These are phyloP conservation scores for Mikania micrantha DNA, from an alignment of 129 eudicot genomes.

Conservation along the genomic window DNA sequence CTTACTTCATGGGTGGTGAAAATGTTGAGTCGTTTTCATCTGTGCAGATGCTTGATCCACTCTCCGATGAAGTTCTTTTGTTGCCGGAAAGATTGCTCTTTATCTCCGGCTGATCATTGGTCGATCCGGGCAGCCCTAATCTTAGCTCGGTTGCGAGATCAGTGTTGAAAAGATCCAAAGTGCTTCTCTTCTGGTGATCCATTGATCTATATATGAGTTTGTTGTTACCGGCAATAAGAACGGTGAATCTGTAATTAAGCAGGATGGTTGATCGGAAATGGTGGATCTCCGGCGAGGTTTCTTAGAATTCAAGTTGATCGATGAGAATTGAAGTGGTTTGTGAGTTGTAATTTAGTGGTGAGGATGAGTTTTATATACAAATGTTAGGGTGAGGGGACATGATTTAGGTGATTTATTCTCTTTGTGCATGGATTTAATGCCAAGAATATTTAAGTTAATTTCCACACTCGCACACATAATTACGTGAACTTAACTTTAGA, in stretches of 20 bases:
- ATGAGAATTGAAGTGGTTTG: conserved; percentile 11
- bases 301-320: too few relatives aligned
- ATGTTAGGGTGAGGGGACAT: conserved; percentile 25
- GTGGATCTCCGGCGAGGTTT: conserved; percentile 19
- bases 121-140: conserved; percentile 63
- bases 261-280: neutral
- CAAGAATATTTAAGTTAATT: conserved; percentile 14
- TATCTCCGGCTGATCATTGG: conserved; percentile 33
- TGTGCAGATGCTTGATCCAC: conserved; percentile 27
- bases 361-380: conserved; percentile 19
- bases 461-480: conserved; percentile 10
- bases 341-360: conserved; percentile 24
- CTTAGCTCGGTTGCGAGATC: conserved; percentile 60
- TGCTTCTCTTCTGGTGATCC: conserved; percentile 18
- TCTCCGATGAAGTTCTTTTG: conserved; percentile 58
- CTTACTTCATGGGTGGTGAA: conserved; percentile 68
- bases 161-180: conserved; percentile 26
- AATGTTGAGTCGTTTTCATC: conserved; percentile 34
- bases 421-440: conserved; percentile 31
- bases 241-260: neutral
- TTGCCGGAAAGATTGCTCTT: conserved; percentile 24
- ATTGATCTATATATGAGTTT: neutral
- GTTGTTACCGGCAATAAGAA: neutral
- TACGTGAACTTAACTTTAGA: too few relatives aligned
- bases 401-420: conserved; percentile 30